These are phyloP conservation scores for Melianthus villosus DNA, from an alignment of 441 rosid genomes.

Conservation along the genomic window DNA sequence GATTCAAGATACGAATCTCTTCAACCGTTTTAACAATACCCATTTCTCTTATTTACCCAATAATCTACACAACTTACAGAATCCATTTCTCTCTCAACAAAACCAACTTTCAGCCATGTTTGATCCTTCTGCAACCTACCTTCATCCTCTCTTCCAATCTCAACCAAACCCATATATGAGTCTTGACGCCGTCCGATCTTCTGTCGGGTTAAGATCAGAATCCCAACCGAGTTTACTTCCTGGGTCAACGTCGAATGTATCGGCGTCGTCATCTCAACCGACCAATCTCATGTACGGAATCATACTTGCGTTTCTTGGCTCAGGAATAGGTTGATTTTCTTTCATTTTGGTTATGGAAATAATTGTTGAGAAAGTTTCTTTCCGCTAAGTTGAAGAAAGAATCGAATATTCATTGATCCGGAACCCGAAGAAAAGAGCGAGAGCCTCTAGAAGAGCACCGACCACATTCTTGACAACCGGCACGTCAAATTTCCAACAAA, in stretches of 20 bases:
- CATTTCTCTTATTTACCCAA: constrained; percentile 15
- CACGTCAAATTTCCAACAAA: constrained; percentile 73
- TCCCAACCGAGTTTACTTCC: background rate
- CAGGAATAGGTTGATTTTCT: no score
- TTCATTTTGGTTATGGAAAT: no score
- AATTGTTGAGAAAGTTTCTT: background rate
- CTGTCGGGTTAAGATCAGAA: background rate
- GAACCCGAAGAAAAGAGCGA: constrained; percentile 70
- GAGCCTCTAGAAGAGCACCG: constrained; percentile 78
- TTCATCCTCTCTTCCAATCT: background rate
- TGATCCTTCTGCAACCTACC: constrained; percentile 1
- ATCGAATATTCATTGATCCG: constrained; percentile 8
- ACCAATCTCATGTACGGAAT: no score
- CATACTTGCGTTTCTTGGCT: no score
- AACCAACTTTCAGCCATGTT: background rate
- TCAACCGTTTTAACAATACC: constrained; percentile 14
- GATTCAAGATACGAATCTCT: constrained; percentile 29
- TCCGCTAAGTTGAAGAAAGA: constrained; percentile 11
- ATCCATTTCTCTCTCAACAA: background rate
- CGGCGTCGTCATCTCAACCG: no score
- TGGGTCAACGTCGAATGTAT: no score
- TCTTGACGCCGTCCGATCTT: background rate
- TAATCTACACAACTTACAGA: no score
- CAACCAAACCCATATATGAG: background rate
- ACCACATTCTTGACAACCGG: constrained; percentile 79